Base-by-base conservation (phyloP, 345 rosid species). In the Eutrema yunnanense region DNA sequence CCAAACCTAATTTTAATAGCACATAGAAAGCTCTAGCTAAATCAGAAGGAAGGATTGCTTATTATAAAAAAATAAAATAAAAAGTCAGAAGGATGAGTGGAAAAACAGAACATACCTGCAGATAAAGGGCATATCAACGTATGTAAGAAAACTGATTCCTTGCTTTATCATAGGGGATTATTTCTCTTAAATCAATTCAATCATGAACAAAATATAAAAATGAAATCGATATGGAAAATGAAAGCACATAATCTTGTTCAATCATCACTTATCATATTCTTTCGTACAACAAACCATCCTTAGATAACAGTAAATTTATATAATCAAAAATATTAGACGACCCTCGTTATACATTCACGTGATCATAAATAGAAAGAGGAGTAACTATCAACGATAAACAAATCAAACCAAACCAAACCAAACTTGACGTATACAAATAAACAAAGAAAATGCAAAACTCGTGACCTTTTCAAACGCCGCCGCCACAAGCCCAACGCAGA, bases 381-480 rank as follows among this genome's bases (percentile, higher is more conserved):
- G 12, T 26, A 46, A 14, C 41, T 46, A 63, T 73, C 64, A 44
- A 73, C 41, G 33, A 27, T 14, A 10, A 42, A 63, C 4, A 30
- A 30, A 30, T 2, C 32, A 30, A 30, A 30, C 4, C 13, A 60
- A 29, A 52, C 6, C 41, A 65, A 55, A 73, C 33, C 34, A 62
- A 53, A 62, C 55, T 47, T 46, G 40, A 54, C 50, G 55, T 73
- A 37, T 2, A 54, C 49, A 47, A 46, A 46, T 44, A 48, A 64
- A 73, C 58, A 65, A 64, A 9, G 49, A 34, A 61, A 63, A 63
- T 57, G 63, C 63, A 46, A 16, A 62, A 60, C 49, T 50, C 44
- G 50, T 60, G 65, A 60, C 67, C 53, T 62, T 72, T 71, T 51
- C 62, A 52, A 71, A 22, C 62, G 62, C 62, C 14, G 16, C 62